Base-by-base conservation (phyloP, 768 basidiomycete genomes). In the Tephrocybe rancida region DNA sequence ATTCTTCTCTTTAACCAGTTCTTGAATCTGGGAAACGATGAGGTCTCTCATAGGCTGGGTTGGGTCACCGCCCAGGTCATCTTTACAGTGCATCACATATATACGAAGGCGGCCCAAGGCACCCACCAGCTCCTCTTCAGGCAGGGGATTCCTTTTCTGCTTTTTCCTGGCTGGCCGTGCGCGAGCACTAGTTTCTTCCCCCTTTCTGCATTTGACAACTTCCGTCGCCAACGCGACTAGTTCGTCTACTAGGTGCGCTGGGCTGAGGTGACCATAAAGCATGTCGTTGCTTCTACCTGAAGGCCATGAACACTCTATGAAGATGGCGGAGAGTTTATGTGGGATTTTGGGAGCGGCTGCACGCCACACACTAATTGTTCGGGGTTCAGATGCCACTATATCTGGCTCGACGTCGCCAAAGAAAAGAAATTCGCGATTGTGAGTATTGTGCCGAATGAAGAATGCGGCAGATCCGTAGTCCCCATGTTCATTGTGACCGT, bases 331-430 rank as follows among this genome's bases (percentile, higher is more conserved):
- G 14, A 98, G 80, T 3, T 71, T 74, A 21, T 83, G 75, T 0
- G 84, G 84, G 60, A 97, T 84, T 68, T 85, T 86, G 41, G 82
- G 75, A 4, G 95, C 95, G 0, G 93, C 94, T 24, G 76, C 81
- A 35, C 79, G 81, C 96, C 95, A 98, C 43, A 98, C 86, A 37
- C 76, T 70, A 24, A 76, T 74, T 34, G 86, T 95, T 46, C 73
- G 78, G 4, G 87, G 87, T 13, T 72, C 68, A 14, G 64, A 58
- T 5, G 89, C 78, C 43, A 95, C 61, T 45, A 81, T 81, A 71
- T 95, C 92, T 8, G 92, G 91, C 63, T 95, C 92, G 55, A 97
- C 87, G 69, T 96, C 95, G 0, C 96, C 96, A 61, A 97, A 96
- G 71, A 98, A 98, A 32, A 98, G 75, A 59, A 98, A 86, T 67